phyloP scores from a whole-genome alignment of 805 yeast species.

The Cyberlindnera misumaiensis region DNA sequence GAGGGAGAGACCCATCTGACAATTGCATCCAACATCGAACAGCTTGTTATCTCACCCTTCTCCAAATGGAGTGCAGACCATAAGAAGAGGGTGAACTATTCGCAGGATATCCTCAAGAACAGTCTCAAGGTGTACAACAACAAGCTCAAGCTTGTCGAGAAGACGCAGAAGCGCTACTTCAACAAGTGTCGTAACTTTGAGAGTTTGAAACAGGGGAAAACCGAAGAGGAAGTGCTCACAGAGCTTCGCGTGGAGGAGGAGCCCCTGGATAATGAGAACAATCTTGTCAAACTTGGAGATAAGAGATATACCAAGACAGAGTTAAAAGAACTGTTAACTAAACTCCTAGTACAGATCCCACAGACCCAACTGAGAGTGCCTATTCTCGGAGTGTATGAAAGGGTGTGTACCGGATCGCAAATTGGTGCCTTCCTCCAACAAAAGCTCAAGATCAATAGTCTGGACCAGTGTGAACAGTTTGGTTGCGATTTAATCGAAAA shows the following conservation, averaged over 20 bases:
- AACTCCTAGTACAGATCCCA: slow-evolving; percentile 44
- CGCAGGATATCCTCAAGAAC: slow-evolving; percentile 45
- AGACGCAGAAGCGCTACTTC: slow-evolving; percentile 61
- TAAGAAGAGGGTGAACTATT: slow-evolving; percentile 54
- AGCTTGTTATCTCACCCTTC: slow-evolving; percentile 63
- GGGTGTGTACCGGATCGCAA: slow-evolving; percentile 53
- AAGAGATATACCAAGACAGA: slow-evolving; percentile 32
- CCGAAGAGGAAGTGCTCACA: slow-evolving; percentile 35
- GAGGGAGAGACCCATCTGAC: slow-evolving; percentile 56
- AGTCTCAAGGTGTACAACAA: slow-evolving; percentile 48
- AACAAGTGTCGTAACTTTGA: slow-evolving; percentile 72
- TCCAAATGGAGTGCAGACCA: slow-evolving; percentile 71
- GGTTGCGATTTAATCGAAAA: slow-evolving; percentile 64
- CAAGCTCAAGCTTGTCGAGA: slow-evolving; percentile 40
- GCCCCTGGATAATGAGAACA: slow-evolving; percentile 11
- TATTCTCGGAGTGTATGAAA: slow-evolving; percentile 59
- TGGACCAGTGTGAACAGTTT: slow-evolving; percentile 58
- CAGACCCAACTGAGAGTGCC: slow-evolving; percentile 53
- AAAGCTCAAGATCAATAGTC: slow-evolving; percentile 35
- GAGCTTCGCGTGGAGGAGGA: slow-evolving; percentile 15
- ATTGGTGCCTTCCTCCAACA: slow-evolving; percentile 55
- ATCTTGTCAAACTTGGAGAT: slow-evolving; percentile 28
- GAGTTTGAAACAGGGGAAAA: slow-evolving; percentile 45
- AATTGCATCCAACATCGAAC: slow-evolving; percentile 55
- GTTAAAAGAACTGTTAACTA: slow-evolving; percentile 34